These are phyloP conservation scores for Suillus subluteus DNA, from an alignment of 768 basidiomycete genomes.

Conservation along the genomic window DNA sequence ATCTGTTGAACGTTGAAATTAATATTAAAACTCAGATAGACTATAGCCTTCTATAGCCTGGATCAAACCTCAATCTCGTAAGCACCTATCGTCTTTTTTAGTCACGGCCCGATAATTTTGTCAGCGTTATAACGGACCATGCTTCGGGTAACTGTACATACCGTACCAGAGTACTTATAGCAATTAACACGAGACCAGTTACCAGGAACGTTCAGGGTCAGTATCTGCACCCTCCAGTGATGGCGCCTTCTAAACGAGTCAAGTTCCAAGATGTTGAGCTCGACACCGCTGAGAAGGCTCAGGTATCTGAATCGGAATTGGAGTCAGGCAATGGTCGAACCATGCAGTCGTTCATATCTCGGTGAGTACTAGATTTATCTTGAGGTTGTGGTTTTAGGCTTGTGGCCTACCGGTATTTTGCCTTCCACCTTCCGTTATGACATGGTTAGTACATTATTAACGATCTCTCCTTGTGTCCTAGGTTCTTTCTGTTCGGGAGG, in stretches of 20 bases:
- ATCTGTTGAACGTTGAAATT: too few species aligned
- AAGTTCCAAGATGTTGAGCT: not conserved
- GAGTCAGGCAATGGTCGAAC: not conserved
- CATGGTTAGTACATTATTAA: not conserved
- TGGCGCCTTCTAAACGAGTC: not conserved
- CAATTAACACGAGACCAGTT: not conserved
- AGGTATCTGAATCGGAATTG: not conserved
- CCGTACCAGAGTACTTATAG: not conserved
- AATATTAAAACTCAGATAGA: too few species aligned
- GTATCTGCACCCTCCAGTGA: not conserved
- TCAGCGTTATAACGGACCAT: too few species aligned
- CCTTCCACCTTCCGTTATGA: not conserved
- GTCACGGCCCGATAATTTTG: too few species aligned
- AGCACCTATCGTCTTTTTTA: too few species aligned
- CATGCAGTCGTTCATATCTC: not conserved
- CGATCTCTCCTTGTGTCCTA: slow-evolving; percentile 10
- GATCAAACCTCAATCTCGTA: too few species aligned
- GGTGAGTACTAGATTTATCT: not conserved
- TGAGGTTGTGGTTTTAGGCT: not conserved
- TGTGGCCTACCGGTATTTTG: not conserved
- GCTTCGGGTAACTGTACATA: too few species aligned
- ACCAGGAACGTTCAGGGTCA: not conserved
- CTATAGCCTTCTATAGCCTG: too few species aligned
- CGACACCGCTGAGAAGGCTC: not conserved
- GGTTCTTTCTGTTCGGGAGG: not conserved